A percentile compares a stretch with the other conserved stretches of the same genome.
phyloP scores from a whole-genome alignment of 2,329 filamentous ascomycete species.

The Aspergillus aculeatus region DNA sequence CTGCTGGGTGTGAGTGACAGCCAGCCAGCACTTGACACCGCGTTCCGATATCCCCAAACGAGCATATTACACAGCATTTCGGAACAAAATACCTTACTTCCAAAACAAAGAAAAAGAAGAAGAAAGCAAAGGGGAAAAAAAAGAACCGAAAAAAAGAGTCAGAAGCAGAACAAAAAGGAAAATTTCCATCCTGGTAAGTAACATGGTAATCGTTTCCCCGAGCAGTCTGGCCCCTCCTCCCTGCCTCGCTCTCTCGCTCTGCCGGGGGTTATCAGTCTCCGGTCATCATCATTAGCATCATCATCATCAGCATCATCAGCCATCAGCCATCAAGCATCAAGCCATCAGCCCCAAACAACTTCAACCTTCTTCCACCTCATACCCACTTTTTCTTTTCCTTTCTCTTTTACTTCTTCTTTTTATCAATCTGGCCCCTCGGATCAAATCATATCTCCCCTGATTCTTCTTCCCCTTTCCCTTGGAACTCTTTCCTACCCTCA shows the following conservation, averaged over 20 bases:
- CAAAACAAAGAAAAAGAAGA: neutral
- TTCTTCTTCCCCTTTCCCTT: neutral
- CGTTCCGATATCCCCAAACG: neutral
- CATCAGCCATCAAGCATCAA: too few relatives aligned
- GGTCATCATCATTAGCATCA: conserved; percentile 11
- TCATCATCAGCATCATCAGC: conserved; percentile 10
- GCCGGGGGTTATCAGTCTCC: conserved; percentile 2
- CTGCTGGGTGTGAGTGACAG: conserved; percentile 6
- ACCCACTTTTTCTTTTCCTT: conserved; percentile 2
- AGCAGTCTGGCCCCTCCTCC: neutral
- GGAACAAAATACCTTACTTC: neutral
- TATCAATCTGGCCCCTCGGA: conserved; percentile 7
- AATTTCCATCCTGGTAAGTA: conserved; percentile 6
- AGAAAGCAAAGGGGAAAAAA: neutral
- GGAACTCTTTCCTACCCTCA: conserved; percentile 1
- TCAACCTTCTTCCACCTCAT: conserved; percentile 8
- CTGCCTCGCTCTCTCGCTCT: neutral
- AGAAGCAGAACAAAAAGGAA: neutral
- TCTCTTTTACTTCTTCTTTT: conserved; percentile 8
- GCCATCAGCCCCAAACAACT: conserved; percentile 4
- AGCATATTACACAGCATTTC: neutral
- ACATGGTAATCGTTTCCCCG: conserved; percentile 1
- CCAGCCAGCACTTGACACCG: neutral
- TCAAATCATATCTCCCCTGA: neutral
- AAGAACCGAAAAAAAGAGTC: neutral